Conservation (phyloP, 208 protist species). For the Trypanosoma boissoni region DNA sequence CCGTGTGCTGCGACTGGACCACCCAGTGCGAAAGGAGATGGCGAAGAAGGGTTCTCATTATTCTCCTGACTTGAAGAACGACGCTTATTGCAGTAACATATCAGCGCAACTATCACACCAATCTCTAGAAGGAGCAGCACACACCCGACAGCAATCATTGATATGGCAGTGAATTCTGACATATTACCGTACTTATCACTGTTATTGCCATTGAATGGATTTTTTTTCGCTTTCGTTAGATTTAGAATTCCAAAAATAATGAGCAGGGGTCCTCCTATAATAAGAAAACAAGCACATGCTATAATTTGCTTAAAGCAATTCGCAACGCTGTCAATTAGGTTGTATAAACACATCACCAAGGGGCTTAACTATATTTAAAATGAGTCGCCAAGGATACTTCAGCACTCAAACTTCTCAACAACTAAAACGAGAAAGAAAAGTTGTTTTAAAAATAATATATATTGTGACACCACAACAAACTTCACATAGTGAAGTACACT, state of each 20-base stretch:
- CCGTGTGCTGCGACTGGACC: too few species aligned
- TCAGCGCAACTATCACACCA: conserved; percentile 1
- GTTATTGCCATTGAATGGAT: too few species aligned
- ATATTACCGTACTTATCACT: too few species aligned
- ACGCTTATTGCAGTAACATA: conserved; percentile 15
- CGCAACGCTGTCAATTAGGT: not conserved
- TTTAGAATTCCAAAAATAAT: not conserved
- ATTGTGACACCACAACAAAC: not conserved
- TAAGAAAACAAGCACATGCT: not conserved
- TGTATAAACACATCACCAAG: too few species aligned
- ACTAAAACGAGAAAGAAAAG: not conserved
- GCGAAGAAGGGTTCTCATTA: too few species aligned
- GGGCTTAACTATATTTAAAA: too few species aligned
- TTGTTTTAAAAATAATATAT: not conserved
- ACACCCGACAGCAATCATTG: conserved; percentile 11
- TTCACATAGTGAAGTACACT: not conserved
- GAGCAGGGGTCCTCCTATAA: not conserved
- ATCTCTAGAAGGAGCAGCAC: conserved; percentile 21
- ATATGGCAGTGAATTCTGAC: too few species aligned
- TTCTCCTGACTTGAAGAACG: too few species aligned
- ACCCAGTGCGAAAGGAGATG: too few species aligned
- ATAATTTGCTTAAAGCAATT: not conserved
- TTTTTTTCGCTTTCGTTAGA: not conserved
- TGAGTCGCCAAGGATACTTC: too few species aligned
- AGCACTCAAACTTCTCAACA: too few species aligned